Evolutionary conservation across 257 asterid species (phyloP).

Genomic region (Solanum chiquidenum): DNA sequence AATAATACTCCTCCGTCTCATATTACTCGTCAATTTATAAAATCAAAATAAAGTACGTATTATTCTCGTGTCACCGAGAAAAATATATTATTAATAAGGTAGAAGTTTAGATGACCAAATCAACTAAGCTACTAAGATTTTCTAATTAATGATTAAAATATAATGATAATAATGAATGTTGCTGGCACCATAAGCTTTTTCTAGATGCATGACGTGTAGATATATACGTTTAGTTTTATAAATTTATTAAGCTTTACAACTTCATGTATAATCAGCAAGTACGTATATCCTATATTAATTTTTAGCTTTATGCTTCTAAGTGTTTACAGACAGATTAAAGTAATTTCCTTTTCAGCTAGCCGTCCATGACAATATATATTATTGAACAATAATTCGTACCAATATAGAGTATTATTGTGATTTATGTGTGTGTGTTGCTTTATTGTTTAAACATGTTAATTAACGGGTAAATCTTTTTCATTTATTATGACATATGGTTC

Average conservation of each 20-base stretch:
- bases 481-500: background rate
- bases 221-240: background rate
- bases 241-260: background rate
- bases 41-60: background rate
- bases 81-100: background rate
- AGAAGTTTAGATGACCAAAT: too few relatives aligned
- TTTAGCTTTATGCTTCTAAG: background rate
- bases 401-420: background rate
- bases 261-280: background rate
- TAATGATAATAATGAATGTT: background rate
- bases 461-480: background rate
- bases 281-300: background rate
- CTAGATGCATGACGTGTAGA: background rate
- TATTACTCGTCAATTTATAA: background rate
- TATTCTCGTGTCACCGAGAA: fast-evolving
- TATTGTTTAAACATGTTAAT: background rate
- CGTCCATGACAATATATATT: background rate
- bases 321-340: background rate
- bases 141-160: too few relatives aligned
- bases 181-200: background rate
- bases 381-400: background rate
- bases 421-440: background rate
- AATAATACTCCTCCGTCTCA: background rate
- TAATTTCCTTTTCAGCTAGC: background rate
- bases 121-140: background rate